Evolutionary conservation across 1,284 basidiomycete genomes (phyloP).

Genomic region (Boletus semigastroideus): DNA sequence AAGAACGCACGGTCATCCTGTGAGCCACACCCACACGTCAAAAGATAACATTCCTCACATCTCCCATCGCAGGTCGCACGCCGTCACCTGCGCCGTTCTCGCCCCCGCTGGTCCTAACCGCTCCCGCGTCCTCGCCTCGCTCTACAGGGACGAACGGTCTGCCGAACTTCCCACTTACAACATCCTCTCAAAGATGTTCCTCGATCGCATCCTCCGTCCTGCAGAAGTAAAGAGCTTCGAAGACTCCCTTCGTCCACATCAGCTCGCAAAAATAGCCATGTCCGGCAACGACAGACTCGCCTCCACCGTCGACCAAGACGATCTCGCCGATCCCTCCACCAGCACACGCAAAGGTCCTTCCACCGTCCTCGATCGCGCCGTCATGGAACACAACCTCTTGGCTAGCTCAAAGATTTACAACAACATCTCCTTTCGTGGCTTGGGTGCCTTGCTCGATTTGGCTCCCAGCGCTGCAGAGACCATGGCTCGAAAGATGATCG

Average conservation of each 20-base stretch:
- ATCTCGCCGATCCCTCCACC: conserved; percentile 48
- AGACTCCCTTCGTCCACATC: conserved; percentile 84
- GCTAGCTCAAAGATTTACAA: conserved; percentile 94
- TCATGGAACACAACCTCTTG: conserved; percentile 97
- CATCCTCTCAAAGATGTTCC: conserved; percentile 96
- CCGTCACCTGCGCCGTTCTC: conserved; percentile 95
- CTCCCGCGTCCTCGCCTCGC: conserved; percentile 85
- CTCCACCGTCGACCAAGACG: conserved; percentile 58
- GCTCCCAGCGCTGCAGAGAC: conserved; percentile 88
- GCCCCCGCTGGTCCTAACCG: conserved; percentile 96
- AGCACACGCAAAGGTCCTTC: conserved; percentile 84
- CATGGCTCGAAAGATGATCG: conserved; percentile 95
- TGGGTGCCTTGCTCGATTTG: conserved; percentile 83
- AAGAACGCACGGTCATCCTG: conserved; percentile 86
- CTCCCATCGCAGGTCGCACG: conserved; percentile 64
- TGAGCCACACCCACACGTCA: conserved; percentile 39
- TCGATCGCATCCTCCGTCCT: conserved; percentile 92
- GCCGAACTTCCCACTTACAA: conserved; percentile 77
- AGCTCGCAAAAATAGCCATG: conserved; percentile 86
- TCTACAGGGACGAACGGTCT: conserved; percentile 93
- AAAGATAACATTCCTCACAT: neutral
- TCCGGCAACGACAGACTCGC: conserved; percentile 77
- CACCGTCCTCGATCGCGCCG: conserved; percentile 95
- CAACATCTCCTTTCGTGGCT: conserved; percentile 88
- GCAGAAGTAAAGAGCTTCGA: conserved; percentile 91